These are phyloP conservation scores for Alternaria triticina DNA, from an alignment of 2,329 filamentous ascomycete genomes.

Conservation along the genomic window DNA sequence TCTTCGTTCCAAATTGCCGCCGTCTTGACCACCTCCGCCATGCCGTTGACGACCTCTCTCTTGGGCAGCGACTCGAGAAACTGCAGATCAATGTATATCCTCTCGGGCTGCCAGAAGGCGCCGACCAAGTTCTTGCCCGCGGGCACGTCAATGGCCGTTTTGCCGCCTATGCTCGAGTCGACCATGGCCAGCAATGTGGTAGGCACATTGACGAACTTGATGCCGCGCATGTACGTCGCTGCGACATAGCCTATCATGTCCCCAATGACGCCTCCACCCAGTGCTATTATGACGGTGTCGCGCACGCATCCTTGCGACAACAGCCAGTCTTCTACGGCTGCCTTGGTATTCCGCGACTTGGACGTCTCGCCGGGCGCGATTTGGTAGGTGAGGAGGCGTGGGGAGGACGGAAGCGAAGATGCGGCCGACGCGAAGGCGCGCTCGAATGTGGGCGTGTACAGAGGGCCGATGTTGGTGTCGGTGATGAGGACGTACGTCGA, in stretches of 20 bases:
- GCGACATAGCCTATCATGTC: constrained; percentile 98
- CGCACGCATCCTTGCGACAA: constrained; percentile 88
- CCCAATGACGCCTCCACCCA: constrained; percentile 95
- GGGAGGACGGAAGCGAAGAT: constrained; percentile 53
- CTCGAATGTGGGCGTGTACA: constrained; percentile 81
- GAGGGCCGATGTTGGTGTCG: constrained; percentile 85
- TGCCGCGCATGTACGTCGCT: constrained; percentile 97
- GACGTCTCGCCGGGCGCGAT: constrained; percentile 92
- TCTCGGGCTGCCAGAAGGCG: constrained; percentile 93
- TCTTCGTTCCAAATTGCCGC: constrained; percentile 93
- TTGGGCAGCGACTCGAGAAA: constrained; percentile 91
- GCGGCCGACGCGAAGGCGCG: constrained; percentile 64
- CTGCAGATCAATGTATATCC: constrained; percentile 91
- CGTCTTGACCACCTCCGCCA: constrained; percentile 98
- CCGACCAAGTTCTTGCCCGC: constrained; percentile 96
- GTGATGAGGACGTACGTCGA: constrained; percentile 97
- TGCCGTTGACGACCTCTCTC: constrained; percentile 95
- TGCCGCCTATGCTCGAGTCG: constrained; percentile 96
- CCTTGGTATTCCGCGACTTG: constrained; percentile 92
- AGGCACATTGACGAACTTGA: constrained; percentile 94
- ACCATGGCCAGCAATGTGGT: constrained; percentile 97
- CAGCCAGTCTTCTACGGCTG: constrained; percentile 97
- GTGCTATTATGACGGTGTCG: constrained; percentile 91
- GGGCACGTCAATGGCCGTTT: constrained; percentile 96
- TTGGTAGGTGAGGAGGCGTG: constrained; percentile 84